A percentile compares a stretch with the other conserved stretches of the same genome.
Conservation (phyloP, 805 yeast genomes). For the Metschnikowia peoriensis region DNA sequence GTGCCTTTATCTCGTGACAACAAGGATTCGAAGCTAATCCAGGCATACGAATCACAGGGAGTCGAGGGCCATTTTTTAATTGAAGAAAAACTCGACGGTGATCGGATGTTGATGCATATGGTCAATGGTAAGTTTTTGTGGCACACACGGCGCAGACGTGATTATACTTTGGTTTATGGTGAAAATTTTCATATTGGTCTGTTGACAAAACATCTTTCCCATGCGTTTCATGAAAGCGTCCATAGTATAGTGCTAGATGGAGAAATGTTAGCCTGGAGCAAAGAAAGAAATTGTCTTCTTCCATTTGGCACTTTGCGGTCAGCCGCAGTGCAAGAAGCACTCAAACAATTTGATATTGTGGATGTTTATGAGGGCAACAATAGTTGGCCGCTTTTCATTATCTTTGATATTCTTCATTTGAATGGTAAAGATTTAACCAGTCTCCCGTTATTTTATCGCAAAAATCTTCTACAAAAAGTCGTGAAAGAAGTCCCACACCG, state of each 20-base stretch:
- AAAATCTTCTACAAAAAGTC: constrained; percentile 46
- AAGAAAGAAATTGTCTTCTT: constrained; percentile 48
- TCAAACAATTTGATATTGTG: constrained; percentile 30
- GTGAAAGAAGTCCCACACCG: constrained; percentile 45
- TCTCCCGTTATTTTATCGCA: constrained; percentile 55
- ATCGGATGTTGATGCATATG: constrained; percentile 78
- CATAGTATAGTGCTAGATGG: constrained; percentile 67
- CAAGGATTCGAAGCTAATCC: constrained; percentile 17
- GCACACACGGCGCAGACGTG: constrained; percentile 68
- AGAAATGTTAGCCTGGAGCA: constrained; percentile 90
- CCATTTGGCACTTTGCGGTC: constrained; percentile 83
- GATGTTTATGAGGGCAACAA: constrained; percentile 26
- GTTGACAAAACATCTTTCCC: constrained; percentile 49
- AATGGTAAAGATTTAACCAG: constrained; percentile 65
- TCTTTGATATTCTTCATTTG: constrained; percentile 70
- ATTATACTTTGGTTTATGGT: constrained; percentile 73
- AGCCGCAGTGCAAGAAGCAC: constrained; percentile 57
- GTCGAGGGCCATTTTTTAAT: constrained; percentile 49
- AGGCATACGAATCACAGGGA: constrained; percentile 14
- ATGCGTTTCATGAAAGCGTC: constrained; percentile 40
- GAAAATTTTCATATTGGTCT: constrained; percentile 47
- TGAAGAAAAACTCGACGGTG: constrained; percentile 95
- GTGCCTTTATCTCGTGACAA: constrained; percentile 25
- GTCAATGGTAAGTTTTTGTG: constrained; percentile 38
- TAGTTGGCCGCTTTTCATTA: constrained; percentile 54